Evolutionary conservation across 2,329 filamentous ascomycete genomes (phyloP).

Genomic region (Neobulgaria alba): DNA sequence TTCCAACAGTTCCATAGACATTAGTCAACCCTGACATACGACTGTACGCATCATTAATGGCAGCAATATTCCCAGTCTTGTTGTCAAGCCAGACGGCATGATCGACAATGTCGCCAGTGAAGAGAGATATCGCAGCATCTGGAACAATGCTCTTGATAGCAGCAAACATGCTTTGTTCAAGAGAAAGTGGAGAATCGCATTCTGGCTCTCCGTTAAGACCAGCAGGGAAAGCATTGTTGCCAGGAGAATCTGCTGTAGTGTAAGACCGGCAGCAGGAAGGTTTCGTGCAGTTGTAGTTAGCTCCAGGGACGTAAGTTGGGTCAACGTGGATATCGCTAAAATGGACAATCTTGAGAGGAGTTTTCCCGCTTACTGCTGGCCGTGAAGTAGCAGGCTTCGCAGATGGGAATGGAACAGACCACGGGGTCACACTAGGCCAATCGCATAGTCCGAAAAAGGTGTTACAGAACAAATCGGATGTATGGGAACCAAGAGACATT

Average conservation of each 20-base stretch:
- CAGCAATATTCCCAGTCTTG: conserved; percentile 27
- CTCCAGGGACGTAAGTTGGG: conserved; percentile 30
- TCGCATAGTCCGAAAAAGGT: conserved; percentile 44
- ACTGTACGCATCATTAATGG: conserved; percentile 31
- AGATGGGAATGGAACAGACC: conserved; percentile 30
- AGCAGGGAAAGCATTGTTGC: conserved; percentile 30
- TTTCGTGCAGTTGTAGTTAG: conserved; percentile 34
- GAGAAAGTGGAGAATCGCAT: conserved; percentile 31
- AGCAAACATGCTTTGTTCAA: conserved; percentile 32
- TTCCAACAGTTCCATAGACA: conserved; percentile 32
- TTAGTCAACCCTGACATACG: conserved; percentile 27
- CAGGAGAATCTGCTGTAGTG: conserved; percentile 29
- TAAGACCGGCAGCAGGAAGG: conserved; percentile 35
- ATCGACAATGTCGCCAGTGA: conserved; percentile 34
- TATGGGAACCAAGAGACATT: conserved; percentile 39
- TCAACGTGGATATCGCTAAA: conserved; percentile 36
- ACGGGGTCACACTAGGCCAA: conserved; percentile 29
- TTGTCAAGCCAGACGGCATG: conserved; percentile 31
- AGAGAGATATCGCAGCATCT: conserved; percentile 30
- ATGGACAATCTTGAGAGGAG: conserved; percentile 33
- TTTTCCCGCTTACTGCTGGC: conserved; percentile 29
- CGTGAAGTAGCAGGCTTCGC: conserved; percentile 27
- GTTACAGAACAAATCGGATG: conserved; percentile 43
- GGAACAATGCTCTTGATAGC: conserved; percentile 29
- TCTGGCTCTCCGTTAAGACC: conserved; percentile 21